A percentile compares a stretch with the other conserved stretches of the same genome.
phyloP scores from a whole-genome alignment of 2,329 filamentous ascomycete species.

The Chalaropsis thielavioides region DNA sequence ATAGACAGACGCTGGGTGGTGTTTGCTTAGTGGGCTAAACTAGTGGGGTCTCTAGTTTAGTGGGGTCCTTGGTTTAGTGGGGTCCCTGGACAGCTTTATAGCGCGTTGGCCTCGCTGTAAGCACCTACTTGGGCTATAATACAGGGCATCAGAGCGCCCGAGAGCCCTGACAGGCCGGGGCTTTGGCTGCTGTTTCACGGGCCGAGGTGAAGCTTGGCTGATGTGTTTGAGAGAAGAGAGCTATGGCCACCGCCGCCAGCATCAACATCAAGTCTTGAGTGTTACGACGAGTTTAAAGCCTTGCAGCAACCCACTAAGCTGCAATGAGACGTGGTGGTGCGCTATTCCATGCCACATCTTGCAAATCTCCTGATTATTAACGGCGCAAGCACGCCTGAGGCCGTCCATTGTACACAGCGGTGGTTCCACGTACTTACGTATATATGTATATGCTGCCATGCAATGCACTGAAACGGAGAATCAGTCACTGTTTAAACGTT shows the following conservation, averaged over 20 bases:
- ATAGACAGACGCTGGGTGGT: background rate
- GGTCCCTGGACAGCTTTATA: background rate
- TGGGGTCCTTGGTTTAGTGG: background rate
- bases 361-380: background rate
- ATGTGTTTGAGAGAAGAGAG: too few relatives aligned
- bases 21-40: background rate
- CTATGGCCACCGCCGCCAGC: too few relatives aligned
- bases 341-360: too few relatives aligned
- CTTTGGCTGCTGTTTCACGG: background rate
- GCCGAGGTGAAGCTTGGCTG: background rate
- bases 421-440: too few relatives aligned
- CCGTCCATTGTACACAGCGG: too few relatives aligned
- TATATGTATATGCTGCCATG: too few relatives aligned
- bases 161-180: background rate
- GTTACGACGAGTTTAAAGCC: too few relatives aligned
- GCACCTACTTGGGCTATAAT: background rate
- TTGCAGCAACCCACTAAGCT: too few relatives aligned
- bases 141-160: background rate
- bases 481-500: background rate
- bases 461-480: background rate
- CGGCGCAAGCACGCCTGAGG: background rate
- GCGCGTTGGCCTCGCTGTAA: background rate
- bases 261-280: too few relatives aligned
- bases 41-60: background rate
- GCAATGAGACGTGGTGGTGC: too few relatives aligned